phyloP scores from a whole-genome alignment of 202 grass and related monocot genomes.

The Setaria italica region DNA sequence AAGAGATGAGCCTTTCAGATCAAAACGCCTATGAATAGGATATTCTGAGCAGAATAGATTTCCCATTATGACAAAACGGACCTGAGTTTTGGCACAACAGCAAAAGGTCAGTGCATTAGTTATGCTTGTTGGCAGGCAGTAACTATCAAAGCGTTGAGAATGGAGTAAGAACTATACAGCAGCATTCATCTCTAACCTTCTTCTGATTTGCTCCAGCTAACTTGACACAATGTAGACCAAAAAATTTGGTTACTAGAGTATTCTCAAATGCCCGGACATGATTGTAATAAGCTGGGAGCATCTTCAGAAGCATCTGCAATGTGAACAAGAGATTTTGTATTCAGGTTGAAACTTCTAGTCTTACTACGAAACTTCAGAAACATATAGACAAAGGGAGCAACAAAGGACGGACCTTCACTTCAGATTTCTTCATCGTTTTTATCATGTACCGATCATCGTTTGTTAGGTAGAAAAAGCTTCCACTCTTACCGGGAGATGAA shows the following conservation, averaged over 20 bases:
- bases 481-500: constrained; percentile 97
- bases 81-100: constrained; percentile 57
- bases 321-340: constrained; percentile 36
- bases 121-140: constrained; percentile 9
- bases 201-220: constrained; percentile 91
- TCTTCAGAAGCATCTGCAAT: constrained; percentile 91
- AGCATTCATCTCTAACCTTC: constrained; percentile 75
- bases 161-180: constrained; percentile 37
- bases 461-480: constrained; percentile 98
- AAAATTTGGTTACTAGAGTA: constrained; percentile 94
- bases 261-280: constrained; percentile 90
- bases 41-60: constrained; percentile 91
- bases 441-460: constrained; percentile 97
- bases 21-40: constrained; percentile 90
- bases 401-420: constrained; percentile 90
- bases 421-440: constrained; percentile 98
- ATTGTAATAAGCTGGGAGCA: constrained; percentile 98
- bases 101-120: constrained; percentile 37
- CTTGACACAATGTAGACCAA: constrained; percentile 94
- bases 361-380: constrained; percentile 36
- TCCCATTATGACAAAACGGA: constrained; percentile 99
- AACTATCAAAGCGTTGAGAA: neutral
- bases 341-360: constrained; percentile 37
- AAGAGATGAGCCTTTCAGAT: constrained; percentile 99
- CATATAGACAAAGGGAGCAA: neutral